Percentiles rank a stretch among this genome's conserved stretches.
Evolutionary conservation across 1,139 yeast genomes (phyloP).

Genomic region (Scheffersomyces titani): DNA sequence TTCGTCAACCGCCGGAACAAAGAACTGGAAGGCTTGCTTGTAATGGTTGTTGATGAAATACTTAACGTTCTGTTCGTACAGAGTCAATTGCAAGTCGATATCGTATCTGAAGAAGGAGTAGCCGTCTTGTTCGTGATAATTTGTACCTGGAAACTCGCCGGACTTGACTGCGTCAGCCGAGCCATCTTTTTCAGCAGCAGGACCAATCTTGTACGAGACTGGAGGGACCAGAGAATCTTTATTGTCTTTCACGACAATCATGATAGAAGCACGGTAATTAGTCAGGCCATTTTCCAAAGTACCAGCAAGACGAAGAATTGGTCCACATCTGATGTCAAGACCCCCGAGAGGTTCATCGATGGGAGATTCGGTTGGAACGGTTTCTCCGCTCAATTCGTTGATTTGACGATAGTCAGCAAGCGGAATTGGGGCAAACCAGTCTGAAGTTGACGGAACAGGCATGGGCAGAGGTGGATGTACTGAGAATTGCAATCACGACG

Average conservation of each 20-base stretch:
- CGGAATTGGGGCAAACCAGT: slow-evolving; percentile 34
- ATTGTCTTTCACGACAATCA: slow-evolving; percentile 57
- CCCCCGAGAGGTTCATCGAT: slow-evolving; percentile 26
- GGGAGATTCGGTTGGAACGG: slow-evolving; percentile 31
- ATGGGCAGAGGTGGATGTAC: neutral
- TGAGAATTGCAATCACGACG: neutral
- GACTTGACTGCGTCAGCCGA: slow-evolving; percentile 10
- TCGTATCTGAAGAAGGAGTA: slow-evolving; percentile 65
- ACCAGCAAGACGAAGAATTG: slow-evolving; percentile 67
- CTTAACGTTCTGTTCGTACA: slow-evolving; percentile 58
- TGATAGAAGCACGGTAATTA: slow-evolving; percentile 64
- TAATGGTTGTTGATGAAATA: slow-evolving; percentile 54
- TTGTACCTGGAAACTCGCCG: slow-evolving; percentile 49
- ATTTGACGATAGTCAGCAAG: slow-evolving; percentile 27
- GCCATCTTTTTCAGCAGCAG: slow-evolving; percentile 16
- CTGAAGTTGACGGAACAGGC: slow-evolving; percentile 3
- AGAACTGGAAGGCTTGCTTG: slow-evolving; percentile 50
- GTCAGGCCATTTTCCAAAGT: slow-evolving; percentile 47
- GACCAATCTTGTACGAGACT: slow-evolving; percentile 43
- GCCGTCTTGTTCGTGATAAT: slow-evolving; percentile 49
- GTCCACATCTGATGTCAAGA: slow-evolving; percentile 67
- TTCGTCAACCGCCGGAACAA: slow-evolving; percentile 56
- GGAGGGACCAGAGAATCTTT: slow-evolving; percentile 29
- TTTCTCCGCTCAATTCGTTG: slow-evolving; percentile 24
- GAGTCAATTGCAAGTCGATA: slow-evolving; percentile 47